phyloP scores from a whole-genome alignment of 805 yeast genomes.

The Tetrapisispora taiwanensis region DNA sequence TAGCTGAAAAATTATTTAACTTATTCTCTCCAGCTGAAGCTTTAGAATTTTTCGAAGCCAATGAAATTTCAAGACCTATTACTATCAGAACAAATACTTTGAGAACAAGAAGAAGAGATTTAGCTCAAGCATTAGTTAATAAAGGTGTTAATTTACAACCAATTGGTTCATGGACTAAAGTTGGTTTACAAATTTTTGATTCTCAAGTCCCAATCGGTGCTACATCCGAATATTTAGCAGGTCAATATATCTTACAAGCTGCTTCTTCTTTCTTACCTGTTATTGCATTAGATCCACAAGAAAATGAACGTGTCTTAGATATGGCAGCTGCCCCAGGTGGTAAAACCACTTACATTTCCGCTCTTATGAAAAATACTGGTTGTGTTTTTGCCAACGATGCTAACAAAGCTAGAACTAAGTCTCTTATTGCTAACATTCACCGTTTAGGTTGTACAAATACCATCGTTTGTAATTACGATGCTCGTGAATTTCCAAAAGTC shows the following conservation, averaged over 20 bases:
- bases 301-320: constrained; percentile 87
- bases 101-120: constrained; percentile 87
- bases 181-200: constrained; percentile 93
- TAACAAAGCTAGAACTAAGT: constrained; percentile 91
- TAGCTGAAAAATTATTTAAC: constrained; percentile 89
- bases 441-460: constrained; percentile 95
- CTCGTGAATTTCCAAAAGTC: constrained; percentile 95
- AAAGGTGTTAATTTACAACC: constrained; percentile 97
- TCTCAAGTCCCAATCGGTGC: constrained; percentile 99
- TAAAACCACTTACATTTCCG: constrained; percentile 88
- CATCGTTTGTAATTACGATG: constrained; percentile 94
- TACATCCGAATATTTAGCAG: constrained; percentile 96
- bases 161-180: constrained; percentile 96
- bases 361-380: constrained; percentile 97
- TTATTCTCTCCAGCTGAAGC: constrained; percentile 93
- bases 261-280: constrained; percentile 97
- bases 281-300: constrained; percentile 96
- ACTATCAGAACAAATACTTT: constrained; percentile 97
- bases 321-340: constrained; percentile 99
- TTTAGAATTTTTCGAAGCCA: constrained; percentile 95
- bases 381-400: constrained; percentile 95
- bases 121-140: constrained; percentile 89
- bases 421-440: constrained; percentile 93
- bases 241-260: constrained; percentile 95
- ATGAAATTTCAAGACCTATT: constrained; percentile 91